A percentile compares a stretch with the other conserved stretches of the same genome.
These are phyloP conservation scores for Nitzschia sp. DNA, from an alignment of 108 stramenopile genomes.

Conservation along the genomic window DNA sequence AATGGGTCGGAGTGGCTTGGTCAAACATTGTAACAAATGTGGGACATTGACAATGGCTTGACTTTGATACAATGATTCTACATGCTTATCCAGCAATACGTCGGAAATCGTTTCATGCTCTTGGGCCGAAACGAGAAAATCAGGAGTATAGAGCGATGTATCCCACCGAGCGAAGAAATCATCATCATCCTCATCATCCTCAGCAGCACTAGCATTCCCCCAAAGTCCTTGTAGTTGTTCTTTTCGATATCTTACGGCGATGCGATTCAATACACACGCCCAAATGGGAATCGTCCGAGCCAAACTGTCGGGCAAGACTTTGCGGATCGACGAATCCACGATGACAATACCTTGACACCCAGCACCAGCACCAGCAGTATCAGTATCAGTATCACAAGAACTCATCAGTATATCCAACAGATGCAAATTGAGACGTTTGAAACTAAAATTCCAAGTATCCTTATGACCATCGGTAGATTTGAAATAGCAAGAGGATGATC, in stretches of 20 bases:
- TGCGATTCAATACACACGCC: conserved; percentile 68
- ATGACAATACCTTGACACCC: conserved; percentile 35
- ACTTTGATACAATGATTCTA: conserved; percentile 51
- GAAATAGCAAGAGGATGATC: conserved; percentile 47
- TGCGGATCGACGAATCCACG: conserved; percentile 70
- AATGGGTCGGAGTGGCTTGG: conserved; percentile 39
- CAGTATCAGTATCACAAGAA: too few relatives aligned
- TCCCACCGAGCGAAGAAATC: conserved; percentile 52
- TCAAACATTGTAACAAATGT: conserved; percentile 5
- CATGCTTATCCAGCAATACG: conserved; percentile 47
- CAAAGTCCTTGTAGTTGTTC: not conserved
- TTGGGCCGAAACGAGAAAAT: conserved; percentile 41
- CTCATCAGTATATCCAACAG: conserved; percentile 41
- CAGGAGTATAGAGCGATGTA: conserved; percentile 50
- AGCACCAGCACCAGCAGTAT: too few relatives aligned
- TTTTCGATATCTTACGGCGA: conserved; percentile 42
- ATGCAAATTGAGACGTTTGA: conserved; percentile 66
- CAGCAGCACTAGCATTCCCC: not conserved
- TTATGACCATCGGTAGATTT: conserved; percentile 82
- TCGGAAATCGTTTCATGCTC: conserved; percentile 45
- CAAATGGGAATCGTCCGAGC: conserved; percentile 80
- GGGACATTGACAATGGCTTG: conserved; percentile 57
- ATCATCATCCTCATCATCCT: not conserved
- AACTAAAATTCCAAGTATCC: conserved; percentile 49
- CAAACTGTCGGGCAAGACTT: conserved; percentile 68